Percentiles rank a stretch among this genome's conserved stretches.
phyloP scores from a whole-genome alignment of 2,329 filamentous ascomycete species.

The Juglanconis oblonga region DNA sequence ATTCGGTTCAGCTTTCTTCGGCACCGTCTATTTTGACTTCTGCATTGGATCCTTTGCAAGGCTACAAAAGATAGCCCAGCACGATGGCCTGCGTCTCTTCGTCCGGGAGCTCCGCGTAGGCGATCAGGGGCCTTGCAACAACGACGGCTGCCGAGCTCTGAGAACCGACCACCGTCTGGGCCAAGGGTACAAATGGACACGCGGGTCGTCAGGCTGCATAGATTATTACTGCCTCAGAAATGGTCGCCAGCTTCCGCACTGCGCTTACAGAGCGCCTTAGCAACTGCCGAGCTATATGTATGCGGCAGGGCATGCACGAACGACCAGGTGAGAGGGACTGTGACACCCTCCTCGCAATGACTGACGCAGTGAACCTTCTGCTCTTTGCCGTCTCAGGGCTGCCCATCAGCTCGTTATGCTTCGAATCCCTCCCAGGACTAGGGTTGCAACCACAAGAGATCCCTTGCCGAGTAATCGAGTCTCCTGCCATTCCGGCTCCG shows the following conservation, averaged over 20 bases:
- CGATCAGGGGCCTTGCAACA: not conserved
- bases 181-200: not conserved
- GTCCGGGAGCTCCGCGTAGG: not conserved
- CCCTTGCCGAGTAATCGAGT: not conserved
- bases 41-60: not conserved
- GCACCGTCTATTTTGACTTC: not conserved
- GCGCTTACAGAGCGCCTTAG: not conserved
- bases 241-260: not conserved
- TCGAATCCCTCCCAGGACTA: not conserved
- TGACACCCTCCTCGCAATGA: not conserved
- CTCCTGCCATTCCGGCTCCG: not conserved
- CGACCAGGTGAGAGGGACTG: not conserved
- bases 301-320: not conserved
- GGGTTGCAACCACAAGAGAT: not conserved
- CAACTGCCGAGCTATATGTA: not conserved
- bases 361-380: not conserved
- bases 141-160: not conserved
- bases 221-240: not conserved
- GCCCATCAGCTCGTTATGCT: not conserved
- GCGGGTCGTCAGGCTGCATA: not conserved
- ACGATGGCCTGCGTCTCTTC: not conserved
- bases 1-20: not conserved
- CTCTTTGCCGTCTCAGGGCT: not conserved
- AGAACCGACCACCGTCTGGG: not conserved
- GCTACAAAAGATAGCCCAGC: not conserved